These are phyloP conservation scores for Tieghemostelium lacteum DNA, from an alignment of 78 protist species.

Conservation along the genomic window DNA sequence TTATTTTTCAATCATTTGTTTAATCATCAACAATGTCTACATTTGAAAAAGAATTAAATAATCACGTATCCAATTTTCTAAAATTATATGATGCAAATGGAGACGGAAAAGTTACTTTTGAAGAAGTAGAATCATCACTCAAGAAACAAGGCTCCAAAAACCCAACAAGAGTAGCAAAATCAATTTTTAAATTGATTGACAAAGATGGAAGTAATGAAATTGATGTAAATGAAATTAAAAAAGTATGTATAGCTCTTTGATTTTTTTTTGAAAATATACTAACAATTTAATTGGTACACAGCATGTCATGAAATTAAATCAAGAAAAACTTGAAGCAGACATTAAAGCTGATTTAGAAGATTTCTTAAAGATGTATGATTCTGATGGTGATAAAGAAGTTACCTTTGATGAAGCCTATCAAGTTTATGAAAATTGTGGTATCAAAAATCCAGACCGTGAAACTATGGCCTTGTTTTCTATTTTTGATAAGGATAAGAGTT, in stretches of 20 bases:
- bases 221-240: background rate
- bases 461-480: background rate
- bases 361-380: constrained; percentile 2
- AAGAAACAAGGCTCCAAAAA: background rate
- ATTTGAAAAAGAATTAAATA: background rate
- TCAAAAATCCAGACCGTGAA: background rate
- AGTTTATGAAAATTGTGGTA: background rate
- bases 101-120: background rate
- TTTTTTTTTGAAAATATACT: background rate
- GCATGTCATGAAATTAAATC: background rate
- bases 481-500: constrained; percentile 3
- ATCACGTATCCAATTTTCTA: background rate
- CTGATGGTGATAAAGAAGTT: background rate
- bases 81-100: background rate
- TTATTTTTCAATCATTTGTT: no score
- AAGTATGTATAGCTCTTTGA: background rate
- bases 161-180: background rate
- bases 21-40: no score
- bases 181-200: background rate
- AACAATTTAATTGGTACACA: background rate
- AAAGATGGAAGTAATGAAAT: background rate
- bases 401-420: background rate
- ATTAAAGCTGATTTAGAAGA: background rate
- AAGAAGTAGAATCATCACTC: background rate
- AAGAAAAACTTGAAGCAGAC: background rate